phyloP scores from a whole-genome alignment of 75 land plant species.

The Picea glauca region DNA sequence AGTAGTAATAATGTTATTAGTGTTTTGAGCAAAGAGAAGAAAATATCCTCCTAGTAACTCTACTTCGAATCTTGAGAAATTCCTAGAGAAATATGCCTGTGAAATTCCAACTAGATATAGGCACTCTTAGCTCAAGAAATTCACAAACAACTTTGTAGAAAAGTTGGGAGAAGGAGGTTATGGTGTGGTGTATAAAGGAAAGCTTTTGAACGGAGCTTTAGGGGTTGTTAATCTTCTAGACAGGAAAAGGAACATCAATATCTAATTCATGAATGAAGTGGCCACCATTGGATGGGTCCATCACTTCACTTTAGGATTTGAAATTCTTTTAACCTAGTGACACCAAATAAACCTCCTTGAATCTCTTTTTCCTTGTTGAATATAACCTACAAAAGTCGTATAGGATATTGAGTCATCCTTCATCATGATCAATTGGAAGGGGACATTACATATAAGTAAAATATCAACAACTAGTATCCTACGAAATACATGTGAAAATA shows the following conservation, averaged over 20 bases:
- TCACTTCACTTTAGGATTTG: constrained; percentile 3
- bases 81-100: neutral
- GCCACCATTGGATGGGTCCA: constrained; percentile 22
- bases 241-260: neutral
- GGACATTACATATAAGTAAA: too few species aligned
- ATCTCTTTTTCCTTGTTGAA: too few species aligned
- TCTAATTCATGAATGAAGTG: constrained; percentile 19
- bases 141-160: constrained; percentile 14
- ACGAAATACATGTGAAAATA: too few species aligned
- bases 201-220: neutral
- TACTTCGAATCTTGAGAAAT: neutral
- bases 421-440: too few species aligned
- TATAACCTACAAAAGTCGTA: too few species aligned
- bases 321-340: too few species aligned
- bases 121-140: constrained; percentile 17
- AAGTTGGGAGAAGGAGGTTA: constrained; percentile 18
- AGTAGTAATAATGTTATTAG: neutral
- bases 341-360: too few species aligned
- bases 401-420: too few species aligned
- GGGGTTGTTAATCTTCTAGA: constrained; percentile 14
- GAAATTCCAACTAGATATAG: constrained; percentile 14
- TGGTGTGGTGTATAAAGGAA: constrained; percentile 13
- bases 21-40: neutral
- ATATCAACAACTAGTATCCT: too few species aligned
- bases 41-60: too few species aligned